These are phyloP conservation scores for Jacaranda mimosifolia DNA, from an alignment of 257 asterid species.

Conservation along the genomic window DNA sequence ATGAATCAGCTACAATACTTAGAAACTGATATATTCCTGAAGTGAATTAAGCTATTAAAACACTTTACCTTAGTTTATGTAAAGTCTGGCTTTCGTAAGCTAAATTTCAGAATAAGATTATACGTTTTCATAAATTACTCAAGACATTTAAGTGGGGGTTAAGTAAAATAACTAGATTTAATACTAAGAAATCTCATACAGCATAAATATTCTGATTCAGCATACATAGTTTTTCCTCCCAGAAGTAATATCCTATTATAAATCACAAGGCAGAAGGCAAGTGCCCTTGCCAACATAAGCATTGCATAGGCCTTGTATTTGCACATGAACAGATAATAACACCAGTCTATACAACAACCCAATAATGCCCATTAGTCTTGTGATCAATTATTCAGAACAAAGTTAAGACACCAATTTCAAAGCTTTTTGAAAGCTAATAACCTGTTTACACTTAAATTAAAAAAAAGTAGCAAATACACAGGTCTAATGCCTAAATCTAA, in stretches of 20 bases:
- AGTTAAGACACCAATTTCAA: not conserved
- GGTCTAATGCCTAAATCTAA: constrained; percentile 1
- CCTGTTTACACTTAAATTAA: too few relatives aligned
- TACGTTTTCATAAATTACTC: constrained; percentile 12
- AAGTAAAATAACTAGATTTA: not conserved
- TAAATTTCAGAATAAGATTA: not conserved
- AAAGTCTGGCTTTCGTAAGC: not conserved
- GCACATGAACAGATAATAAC: not conserved
- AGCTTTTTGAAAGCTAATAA: not conserved
- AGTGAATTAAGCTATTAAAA: constrained; percentile 5
- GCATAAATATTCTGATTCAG: not conserved
- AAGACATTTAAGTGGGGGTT: not conserved
- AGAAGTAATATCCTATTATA: not conserved
- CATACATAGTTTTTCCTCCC: not conserved
- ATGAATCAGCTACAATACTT: not conserved
- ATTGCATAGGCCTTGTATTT: not conserved
- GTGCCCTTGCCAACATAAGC: not conserved
- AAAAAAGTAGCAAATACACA: not conserved
- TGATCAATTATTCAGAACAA: not conserved
- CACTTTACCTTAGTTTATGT: not conserved
- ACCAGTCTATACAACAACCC: not conserved
- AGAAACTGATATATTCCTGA: not conserved
- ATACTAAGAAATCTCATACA: not conserved
- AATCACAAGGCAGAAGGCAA: not conserved
- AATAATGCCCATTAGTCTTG: not conserved